Base-by-base conservation (phyloP, 169 alveolate species). In the Eimeria zaria region DNA sequence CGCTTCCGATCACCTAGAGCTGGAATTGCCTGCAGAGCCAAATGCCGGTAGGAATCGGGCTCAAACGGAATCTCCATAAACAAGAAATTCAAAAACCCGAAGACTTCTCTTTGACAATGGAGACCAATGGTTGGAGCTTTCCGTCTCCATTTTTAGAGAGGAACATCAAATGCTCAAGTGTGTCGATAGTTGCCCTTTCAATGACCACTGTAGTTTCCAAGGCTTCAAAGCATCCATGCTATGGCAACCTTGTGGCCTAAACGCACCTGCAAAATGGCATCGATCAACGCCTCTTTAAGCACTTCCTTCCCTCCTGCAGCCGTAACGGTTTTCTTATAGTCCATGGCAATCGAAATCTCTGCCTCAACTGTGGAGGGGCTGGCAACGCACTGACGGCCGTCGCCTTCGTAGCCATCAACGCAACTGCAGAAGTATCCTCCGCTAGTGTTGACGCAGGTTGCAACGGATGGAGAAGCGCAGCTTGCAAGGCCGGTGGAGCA, bases 361-460 rank as follows among this genome's bases (percentile, higher is more conserved):
- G 76, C 94, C 55, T 74, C 91, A 18, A 78, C 90, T 58, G 89
- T 85, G 46, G 95, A 80, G 44, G 92, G 95, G 76, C 93, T 83
- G 39, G 87, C 73, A 44, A 95, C 97, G 76, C 97, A 95, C 69
- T 64, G 88, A 60, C 97, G 95, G 51, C 97, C 97, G 62, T 95
- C 98, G n/a, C 98, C 98, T 80, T 96, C 96, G 76, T 95, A 97
- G 64, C 97, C 98, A 36, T 95, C 96, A 67, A 78, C 89, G 89
- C 98, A 97, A 73, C 91, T 91, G 87, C 98, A 97, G 55, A 95
- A 96, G 69, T 95, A 97, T 16, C 97, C 96, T 64, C 98, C 98
- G 46, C 76, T 62, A 12, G 97, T 97, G 87, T 97, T 97, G 94
- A 97, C 51, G 78, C 98, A 97, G 22, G 90, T 76, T 36, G 97